Base-by-base conservation (phyloP, 768 basidiomycete genomes). In the Calocybe cyanea region DNA sequence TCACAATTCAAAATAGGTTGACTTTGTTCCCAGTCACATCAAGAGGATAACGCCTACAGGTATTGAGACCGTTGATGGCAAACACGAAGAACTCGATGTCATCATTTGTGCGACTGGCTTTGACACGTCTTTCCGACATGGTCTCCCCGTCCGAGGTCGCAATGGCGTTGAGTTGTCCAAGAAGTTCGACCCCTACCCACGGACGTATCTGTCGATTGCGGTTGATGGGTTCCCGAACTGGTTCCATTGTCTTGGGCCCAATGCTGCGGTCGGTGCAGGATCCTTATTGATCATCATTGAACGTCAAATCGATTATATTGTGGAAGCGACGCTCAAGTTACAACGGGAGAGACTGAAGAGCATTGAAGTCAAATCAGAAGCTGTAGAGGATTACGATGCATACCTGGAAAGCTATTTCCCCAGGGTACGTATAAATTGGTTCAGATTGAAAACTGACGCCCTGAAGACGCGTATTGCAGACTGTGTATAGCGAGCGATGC, bases 141-240 rank as follows among this genome's bases (percentile, higher is more conserved):
- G 71, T 14, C 80, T 79, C 57, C 66, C 73, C 25, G 65, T 85
- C 53, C 60, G 80, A 42, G 80, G 81, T 4, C 74, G 78, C 10
- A 62, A 69, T 17, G 80, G 81, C 2, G 53, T 71, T 7, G 67
- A 75, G 41, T 63, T 86, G 4, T 70, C 71, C 42, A 69, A 77
- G n/a, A 72, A 72, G 44, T 81, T 77, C 60, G 66, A 60, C 1
- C 78, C 81, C 2, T 68, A 78, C 52, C 80, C 83, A 2, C 60
- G 61, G 9, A 74, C 78, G 3, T 87, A 87, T 59, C 68, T 86
- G 5, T 69, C 76, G 6, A 57, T 84, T 24, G 72, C 76, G 17
- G 71, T 78, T 15, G 77, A 82, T 38, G 80, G 77, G 7, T 84
- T 85, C 62, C 84, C 85, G n/a, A 85, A 83, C 61, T 78, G 74